phyloP scores from a whole-genome alignment of 1,139 yeast genomes.

The Geotrichum reessii region DNA sequence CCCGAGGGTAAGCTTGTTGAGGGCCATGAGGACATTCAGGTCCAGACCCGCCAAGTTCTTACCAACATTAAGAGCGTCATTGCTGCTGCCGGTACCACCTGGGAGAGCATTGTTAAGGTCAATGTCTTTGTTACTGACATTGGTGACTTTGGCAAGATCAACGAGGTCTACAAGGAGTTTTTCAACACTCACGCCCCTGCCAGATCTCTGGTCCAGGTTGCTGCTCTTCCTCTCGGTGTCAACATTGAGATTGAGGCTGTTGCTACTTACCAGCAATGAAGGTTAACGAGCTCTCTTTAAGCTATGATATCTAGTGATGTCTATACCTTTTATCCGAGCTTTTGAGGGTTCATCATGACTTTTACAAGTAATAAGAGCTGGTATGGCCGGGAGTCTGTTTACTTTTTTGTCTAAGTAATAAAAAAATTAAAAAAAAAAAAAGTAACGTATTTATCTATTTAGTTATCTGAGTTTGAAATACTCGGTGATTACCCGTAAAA shows the following conservation, averaged over 20 bases:
- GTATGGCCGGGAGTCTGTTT: not conserved
- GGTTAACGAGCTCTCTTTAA: not conserved
- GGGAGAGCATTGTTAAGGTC: slow-evolving; percentile 78
- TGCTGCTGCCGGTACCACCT: slow-evolving; percentile 74
- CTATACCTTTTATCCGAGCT: not conserved
- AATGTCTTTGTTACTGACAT: slow-evolving; percentile 86
- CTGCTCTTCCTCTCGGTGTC: slow-evolving; percentile 76
- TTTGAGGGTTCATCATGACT: not conserved
- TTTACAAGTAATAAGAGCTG: not conserved
- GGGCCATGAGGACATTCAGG: slow-evolving; percentile 58
- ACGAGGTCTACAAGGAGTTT: slow-evolving; percentile 74
- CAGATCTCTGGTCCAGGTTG: slow-evolving; percentile 91
- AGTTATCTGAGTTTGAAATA: too few species aligned
- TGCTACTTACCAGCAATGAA: slow-evolving; percentile 40
- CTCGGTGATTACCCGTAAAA: not conserved
- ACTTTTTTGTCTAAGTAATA: not conserved
- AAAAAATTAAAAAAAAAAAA: too few species aligned
- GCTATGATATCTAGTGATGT: not conserved
- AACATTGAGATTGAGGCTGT: slow-evolving; percentile 67
- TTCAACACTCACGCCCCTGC: slow-evolving; percentile 85
- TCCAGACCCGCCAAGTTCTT: slow-evolving; percentile 79
- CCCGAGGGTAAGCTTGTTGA: slow-evolving; percentile 68
- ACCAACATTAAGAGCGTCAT: slow-evolving; percentile 70
- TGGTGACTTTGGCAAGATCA: slow-evolving; percentile 73
- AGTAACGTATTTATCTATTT: not conserved